These are phyloP conservation scores for Edaphochlamys debaryana DNA, from an alignment of 139 green algal species.

Conservation along the genomic window DNA sequence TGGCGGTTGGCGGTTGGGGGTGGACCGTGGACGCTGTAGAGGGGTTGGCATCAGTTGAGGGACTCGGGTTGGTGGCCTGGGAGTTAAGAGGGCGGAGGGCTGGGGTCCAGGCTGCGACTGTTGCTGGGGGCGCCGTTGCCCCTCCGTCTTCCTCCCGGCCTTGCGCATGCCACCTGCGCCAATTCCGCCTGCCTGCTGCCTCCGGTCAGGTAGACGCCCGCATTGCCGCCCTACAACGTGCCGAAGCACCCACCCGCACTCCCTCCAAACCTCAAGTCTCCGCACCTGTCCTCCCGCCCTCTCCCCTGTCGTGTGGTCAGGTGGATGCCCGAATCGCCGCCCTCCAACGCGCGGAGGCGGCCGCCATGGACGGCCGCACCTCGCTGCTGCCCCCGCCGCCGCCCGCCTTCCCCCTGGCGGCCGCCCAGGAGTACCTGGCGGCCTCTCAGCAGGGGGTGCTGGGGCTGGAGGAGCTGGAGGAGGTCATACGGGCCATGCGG, in stretches of 20 bases:
- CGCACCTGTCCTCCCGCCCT: neutral
- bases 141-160: no score
- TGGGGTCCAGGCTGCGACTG: no score
- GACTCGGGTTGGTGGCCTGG: no score
- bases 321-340: constrained; percentile 26
- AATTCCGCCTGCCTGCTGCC: no score
- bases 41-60: no score
- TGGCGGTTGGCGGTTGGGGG: no score
- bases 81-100: no score
- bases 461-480: constrained; percentile 35
- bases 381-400: constrained; percentile 10
- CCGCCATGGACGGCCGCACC: neutral
- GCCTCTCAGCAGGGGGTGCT: neutral
- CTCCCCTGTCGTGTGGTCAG: no score
- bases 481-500: constrained; percentile 34
- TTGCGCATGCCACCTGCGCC: no score
- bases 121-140: no score
- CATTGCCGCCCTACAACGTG: constrained; percentile 8
- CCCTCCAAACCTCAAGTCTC: no score
- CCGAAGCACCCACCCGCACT: neutral
- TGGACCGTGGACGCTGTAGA: neutral
- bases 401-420: constrained; percentile 8
- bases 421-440: constrained; percentile 20
- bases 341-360: neutral
- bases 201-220: constrained; percentile 36